Evolutionary conservation across 306 rosid species (phyloP).

Genomic region (Rubus parviflorus): DNA sequence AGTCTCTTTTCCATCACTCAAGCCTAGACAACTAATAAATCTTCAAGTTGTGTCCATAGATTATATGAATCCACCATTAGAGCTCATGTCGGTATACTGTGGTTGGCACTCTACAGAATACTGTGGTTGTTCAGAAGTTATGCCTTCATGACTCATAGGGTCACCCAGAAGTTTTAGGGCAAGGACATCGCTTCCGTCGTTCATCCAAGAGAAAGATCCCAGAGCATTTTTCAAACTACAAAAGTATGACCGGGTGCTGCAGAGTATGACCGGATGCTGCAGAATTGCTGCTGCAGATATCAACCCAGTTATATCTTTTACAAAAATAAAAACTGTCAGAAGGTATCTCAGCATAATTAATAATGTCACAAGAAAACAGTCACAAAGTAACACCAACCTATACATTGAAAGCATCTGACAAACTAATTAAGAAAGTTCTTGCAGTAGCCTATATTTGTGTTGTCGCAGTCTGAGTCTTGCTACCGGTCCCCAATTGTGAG

Average conservation of each 20-base stretch:
- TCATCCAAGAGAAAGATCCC: not conserved
- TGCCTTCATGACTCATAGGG: no score
- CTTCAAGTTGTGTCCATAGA: not conserved
- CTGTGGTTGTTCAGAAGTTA: no score
- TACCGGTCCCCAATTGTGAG: constrained; percentile 3
- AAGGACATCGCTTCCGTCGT: not conserved
- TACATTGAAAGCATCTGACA: not conserved
- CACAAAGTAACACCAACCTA: not conserved
- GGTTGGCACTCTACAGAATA: not conserved
- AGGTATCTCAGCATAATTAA: not conserved
- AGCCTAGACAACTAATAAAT: no score
- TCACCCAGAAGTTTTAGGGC: not conserved
- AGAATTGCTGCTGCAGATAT: not conserved
- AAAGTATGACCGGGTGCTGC: no score
- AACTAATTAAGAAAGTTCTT: no score
- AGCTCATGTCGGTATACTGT: not conserved
- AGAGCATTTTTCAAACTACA: not conserved
- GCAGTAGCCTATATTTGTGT: not conserved
- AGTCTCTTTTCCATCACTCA: no score
- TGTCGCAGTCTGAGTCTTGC: not conserved
- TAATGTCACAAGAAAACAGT: not conserved
- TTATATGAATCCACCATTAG: not conserved
- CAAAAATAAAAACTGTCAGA: not conserved
- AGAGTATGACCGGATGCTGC: no score
- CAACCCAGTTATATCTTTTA: not conserved